Percentiles rank a stretch among this genome's conserved stretches.
Conservation (phyloP, 2,329 filamentous ascomycete species). For the Arthrobotrys entomopaga region DNA sequence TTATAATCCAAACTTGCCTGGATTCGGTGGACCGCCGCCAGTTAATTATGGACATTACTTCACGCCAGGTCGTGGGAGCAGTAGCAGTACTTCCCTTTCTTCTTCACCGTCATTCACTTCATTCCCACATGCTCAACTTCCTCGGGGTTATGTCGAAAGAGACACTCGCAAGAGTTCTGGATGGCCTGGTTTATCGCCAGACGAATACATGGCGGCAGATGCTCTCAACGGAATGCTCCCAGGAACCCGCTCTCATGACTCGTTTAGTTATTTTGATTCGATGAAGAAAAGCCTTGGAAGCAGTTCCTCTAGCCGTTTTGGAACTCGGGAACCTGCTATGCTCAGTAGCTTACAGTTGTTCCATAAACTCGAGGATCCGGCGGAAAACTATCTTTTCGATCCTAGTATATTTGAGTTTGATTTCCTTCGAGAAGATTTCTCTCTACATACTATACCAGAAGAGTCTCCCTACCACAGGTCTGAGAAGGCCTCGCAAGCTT, state of each 20-base stretch:
- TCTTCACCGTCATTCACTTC: conserved; percentile 49
- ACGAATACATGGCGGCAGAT: conserved; percentile 52
- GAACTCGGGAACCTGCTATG: conserved; percentile 36
- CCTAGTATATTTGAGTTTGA: conserved; percentile 54
- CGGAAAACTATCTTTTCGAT: conserved; percentile 50
- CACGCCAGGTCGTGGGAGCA: conserved; percentile 43
- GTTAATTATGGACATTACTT: conserved; percentile 50
- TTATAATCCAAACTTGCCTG: conserved; percentile 50
- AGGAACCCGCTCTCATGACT: conserved; percentile 37
- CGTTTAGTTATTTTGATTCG: conserved; percentile 48
- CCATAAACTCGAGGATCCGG: conserved; percentile 49
- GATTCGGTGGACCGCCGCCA: conserved; percentile 39
- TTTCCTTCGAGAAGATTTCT: conserved; percentile 50
- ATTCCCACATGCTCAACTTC: conserved; percentile 49
- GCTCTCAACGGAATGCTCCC: conserved; percentile 48
- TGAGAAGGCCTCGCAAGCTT: conserved; percentile 38
- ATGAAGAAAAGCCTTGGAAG: conserved; percentile 51
- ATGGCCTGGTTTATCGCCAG: conserved; percentile 45
- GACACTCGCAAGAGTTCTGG: conserved; percentile 39
- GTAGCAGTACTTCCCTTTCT: conserved; percentile 47
- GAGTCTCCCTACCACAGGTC: conserved; percentile 31
- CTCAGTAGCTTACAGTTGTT: conserved; percentile 47
- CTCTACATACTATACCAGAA: conserved; percentile 49
- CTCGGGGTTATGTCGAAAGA: conserved; percentile 46
- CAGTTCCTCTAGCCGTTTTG: conserved; percentile 40